Percentiles rank a stretch among this genome's conserved stretches.
Evolutionary conservation across 306 rosid genomes (phyloP).

Genomic region (Cyamopsis tetragonoloba): DNA sequence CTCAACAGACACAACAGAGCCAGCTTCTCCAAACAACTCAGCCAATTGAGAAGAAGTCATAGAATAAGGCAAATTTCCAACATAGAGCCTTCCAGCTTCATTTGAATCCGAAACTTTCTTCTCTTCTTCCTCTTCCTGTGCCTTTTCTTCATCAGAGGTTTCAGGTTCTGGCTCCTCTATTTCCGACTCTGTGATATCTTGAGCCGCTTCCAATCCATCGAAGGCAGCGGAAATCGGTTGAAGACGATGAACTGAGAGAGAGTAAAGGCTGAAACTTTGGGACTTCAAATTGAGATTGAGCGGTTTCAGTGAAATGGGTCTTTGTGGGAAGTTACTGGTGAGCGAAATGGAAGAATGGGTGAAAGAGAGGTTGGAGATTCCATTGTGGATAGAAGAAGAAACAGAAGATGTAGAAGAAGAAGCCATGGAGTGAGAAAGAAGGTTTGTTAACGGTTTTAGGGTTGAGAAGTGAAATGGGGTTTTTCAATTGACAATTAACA

Average conservation of each 20-base stretch:
- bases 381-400: slow-evolving; percentile 56
- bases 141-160: slow-evolving; percentile 20
- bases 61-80: slow-evolving; percentile 80
- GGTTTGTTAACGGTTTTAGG: neutral
- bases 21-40: slow-evolving; percentile 74
- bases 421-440: neutral
- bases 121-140: slow-evolving; percentile 37
- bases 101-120: slow-evolving; percentile 31
- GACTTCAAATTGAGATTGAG: slow-evolving; percentile 39
- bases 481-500: neutral
- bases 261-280: slow-evolving; percentile 32
- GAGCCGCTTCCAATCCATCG: slow-evolving; percentile 42
- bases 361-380: slow-evolving; percentile 44
- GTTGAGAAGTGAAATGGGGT: neutral
- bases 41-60: slow-evolving; percentile 60
- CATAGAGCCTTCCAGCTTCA: slow-evolving; percentile 75
- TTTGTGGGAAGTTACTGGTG: slow-evolving; percentile 38
- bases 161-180: slow-evolving; percentile 34
- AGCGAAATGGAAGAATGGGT: slow-evolving; percentile 42
- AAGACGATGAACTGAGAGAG: slow-evolving; percentile 38
- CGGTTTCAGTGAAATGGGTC: slow-evolving; percentile 42
- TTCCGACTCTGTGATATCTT: slow-evolving; percentile 32
- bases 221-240: slow-evolving; percentile 36
- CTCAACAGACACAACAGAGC: slow-evolving; percentile 67
- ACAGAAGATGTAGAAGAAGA: slow-evolving; percentile 54